Evolutionary conservation across 306 rosid species (phyloP), one percentile per base, ranked within the genome.

Genomic region (Potentilla sterilis): DNA sequence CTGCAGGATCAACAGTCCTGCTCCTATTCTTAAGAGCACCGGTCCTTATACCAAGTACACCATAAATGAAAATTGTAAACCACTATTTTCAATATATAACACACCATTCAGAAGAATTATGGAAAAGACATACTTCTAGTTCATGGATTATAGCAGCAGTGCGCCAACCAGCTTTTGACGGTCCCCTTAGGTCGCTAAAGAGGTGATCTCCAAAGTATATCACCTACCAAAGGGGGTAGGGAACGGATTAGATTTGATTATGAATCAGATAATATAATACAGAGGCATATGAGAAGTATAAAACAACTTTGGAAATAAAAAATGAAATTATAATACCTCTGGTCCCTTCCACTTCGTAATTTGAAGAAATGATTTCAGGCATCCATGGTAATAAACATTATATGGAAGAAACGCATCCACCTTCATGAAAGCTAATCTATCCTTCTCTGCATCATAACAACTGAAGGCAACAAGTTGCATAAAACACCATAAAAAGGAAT

Each of bases 201-300:
- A 95, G 91, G 81, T 95, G 98, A 80, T 95, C 98, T 69, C 98
- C 98, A 85, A 95, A 95, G 88, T 95, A 95, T 84, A 95, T 95
- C 79, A 95, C 98, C 98, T 95, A 78, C 69, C 68, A 83, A 73
- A 49, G 58, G 37, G 19, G 44, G 34, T 62, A 18, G 24, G 63
- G 47, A 37, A 37, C 65, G 34, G 65, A 46, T 76, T 62, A 75
- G 58, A 76, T 74, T 81, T 54, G 68, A 71, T n/a, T 13, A 34
- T 51, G 71, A 43, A 64, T 69, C 46, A 79, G 54, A 78, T 48
- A 67, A 10, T 9, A 28, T 1, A 57, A 57, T 22, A 58, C 32
- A 78, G 44, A 70, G 49, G 63, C 76, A 42, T 24, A 51, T 1
- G n/a, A 67, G 64, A 18, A 47, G 80, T 72, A 69, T 47, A 40